phyloP scores from a whole-genome alignment of 75 land plant species.

The Azolla pinnata region DNA sequence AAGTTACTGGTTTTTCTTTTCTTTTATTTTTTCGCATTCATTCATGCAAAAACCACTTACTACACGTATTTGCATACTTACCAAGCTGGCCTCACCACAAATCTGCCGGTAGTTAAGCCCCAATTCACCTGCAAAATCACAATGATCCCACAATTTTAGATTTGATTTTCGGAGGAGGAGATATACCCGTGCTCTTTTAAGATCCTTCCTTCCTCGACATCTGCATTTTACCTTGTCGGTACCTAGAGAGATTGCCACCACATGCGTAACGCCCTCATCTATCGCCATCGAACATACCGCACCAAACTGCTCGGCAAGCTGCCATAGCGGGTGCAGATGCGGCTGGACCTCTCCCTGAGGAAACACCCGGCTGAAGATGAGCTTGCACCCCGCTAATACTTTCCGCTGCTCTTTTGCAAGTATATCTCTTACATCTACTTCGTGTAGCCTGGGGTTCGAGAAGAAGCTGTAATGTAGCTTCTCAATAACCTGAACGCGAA shows the following conservation, averaged over 20 bases:
- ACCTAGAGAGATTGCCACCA: constrained; percentile 37
- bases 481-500: not conserved
- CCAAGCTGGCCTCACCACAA: constrained; percentile 35
- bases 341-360: constrained; percentile 30
- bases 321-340: constrained; percentile 35
- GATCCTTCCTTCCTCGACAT: too few relatives aligned
- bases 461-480: constrained; percentile 27
- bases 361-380: constrained; percentile 33
- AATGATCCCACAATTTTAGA: not conserved
- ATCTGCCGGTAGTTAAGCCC: constrained; percentile 31
- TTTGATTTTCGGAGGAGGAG: not conserved
- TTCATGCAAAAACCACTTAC: not conserved
- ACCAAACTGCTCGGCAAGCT: constrained; percentile 34
- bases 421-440: constrained; percentile 36
- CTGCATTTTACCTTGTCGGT: constrained; percentile 20
- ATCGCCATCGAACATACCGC: constrained; percentile 26
- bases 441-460: constrained; percentile 13
- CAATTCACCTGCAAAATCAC: constrained; percentile 16
- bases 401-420: constrained; percentile 24
- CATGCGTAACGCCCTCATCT: constrained; percentile 40
- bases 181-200: too few relatives aligned
- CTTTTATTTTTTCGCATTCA: not conserved
- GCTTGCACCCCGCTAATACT: constrained; percentile 26
- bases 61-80: not conserved
- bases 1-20: not conserved